Conservation (phyloP, 106 monocot genomes). For the Triglochin maritima region DNA sequence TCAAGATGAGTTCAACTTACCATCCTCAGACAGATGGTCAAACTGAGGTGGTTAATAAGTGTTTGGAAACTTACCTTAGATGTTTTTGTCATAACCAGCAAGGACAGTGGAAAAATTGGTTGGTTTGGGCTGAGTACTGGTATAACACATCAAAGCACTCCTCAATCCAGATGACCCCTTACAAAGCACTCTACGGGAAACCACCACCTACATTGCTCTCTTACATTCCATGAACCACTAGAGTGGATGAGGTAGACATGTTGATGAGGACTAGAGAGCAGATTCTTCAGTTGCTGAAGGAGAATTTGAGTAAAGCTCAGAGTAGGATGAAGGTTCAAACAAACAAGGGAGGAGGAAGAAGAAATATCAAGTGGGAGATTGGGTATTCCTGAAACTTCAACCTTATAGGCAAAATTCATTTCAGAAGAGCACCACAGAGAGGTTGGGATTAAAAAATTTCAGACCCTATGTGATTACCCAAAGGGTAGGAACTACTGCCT, state of each 20-base stretch:
- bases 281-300: background rate
- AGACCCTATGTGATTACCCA: conserved; percentile 8
- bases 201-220: background rate
- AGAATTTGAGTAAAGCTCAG: conserved; percentile 1
- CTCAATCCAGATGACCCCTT: background rate
- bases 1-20: background rate
- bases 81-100: background rate
- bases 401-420: conserved; percentile 8
- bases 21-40: conserved; percentile 5
- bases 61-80: conserved; percentile 3
- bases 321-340: conserved; percentile 6
- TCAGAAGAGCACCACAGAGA: background rate
- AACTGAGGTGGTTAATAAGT: background rate
- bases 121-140: background rate
- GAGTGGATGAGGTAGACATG: background rate
- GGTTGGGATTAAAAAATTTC: background rate
- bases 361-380: conserved; percentile 6
- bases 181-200: conserved; percentile 12
- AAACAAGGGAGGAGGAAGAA: background rate
- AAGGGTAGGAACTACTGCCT: background rate
- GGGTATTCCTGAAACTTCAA: conserved; percentile 16
- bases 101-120: background rate
- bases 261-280: background rate
- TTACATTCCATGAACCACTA: background rate
- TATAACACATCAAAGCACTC: conserved; percentile 7